Conservation (phyloP, 2,329 filamentous ascomycete species). For the Tolypocladium pustulatum region DNA sequence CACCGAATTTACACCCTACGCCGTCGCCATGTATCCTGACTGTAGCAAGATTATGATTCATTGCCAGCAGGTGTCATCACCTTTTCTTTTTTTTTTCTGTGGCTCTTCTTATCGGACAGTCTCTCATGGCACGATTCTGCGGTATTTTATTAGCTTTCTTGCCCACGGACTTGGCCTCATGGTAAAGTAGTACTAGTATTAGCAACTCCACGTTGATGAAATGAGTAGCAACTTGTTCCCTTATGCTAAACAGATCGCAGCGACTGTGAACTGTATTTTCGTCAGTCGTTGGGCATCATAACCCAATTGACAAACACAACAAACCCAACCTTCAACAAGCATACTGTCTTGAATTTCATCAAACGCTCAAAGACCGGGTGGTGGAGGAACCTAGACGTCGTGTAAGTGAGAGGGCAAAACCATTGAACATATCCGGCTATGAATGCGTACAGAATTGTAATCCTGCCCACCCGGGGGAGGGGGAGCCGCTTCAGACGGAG, state of each 20-base stretch:
- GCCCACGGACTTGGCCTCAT: not conserved
- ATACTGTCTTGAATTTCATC: not conserved
- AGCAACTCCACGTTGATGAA: not conserved
- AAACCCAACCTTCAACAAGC: slow-evolving; percentile 1
- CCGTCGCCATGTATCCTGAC: not conserved
- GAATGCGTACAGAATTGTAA: slow-evolving; percentile 52
- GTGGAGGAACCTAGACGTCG: slow-evolving; percentile 38
- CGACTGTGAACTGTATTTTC: not conserved
- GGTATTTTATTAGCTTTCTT: not conserved
- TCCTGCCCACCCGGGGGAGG: slow-evolving; percentile 42
- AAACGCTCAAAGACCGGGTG: slow-evolving; percentile 36
- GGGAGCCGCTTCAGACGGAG: slow-evolving; percentile 4
- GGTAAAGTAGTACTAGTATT: not conserved
- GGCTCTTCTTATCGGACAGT: not conserved
- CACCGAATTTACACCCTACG: not conserved
- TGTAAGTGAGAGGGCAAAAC: not conserved
- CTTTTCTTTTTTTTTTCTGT: not conserved
- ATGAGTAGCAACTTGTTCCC: not conserved
- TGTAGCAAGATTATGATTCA: not conserved
- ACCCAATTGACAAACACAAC: not conserved
- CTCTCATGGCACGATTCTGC: not conserved
- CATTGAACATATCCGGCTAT: not conserved
- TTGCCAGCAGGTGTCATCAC: not conserved
- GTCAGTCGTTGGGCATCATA: not conserved
- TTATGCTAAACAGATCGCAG: not conserved